Base-by-base conservation (phyloP, 371 early-diverging fungal species). In the Mucor racemosus region DNA sequence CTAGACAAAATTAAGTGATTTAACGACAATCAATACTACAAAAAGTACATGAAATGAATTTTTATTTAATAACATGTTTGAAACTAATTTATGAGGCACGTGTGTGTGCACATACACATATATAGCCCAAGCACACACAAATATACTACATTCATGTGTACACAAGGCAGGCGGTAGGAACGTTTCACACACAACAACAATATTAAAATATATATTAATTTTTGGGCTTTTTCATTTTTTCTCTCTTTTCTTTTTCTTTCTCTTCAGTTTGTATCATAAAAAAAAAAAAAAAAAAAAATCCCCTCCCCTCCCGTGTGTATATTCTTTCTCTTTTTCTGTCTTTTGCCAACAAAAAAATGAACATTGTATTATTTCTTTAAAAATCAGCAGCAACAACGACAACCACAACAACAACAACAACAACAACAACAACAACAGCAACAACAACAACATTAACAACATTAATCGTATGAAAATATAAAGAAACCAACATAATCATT, bases 231-330 rank as follows among this genome's bases (percentile, higher is more conserved):
- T 46, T 8, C 9, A 19, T 19, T 19, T 46, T 9, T n/a, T n/a
- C n/a, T n/a, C n/a, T n/a, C n/a, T n/a, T 46, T 17, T 46, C 21
- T 46, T 19, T 4, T 53, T 53, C 19, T 50, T 26, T 26, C 14
- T 53, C 26, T 53, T 14, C 10, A 31, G 13, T 53, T 53, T 53
- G 53, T 53, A 53, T 53, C 53, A 53, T 53, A 50, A 26, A 53
- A 50, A 50, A 46, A 53, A 50, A 26, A 53, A 50, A 50, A 46
- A 53, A 31, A 53, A 31, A 3, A 7, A 7, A 11, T 17, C 46
- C 17, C 17, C 53, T 7, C 26, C 13, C 4, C 53, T 13, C 31
- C 53, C 14, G 11, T 53, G 9, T 53, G 31, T 53, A 53, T 53
- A 10, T 14, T 53, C 4, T 11, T 21, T 26, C 5, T 26, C 14